phyloP scores from a whole-genome alignment of 768 basidiomycete species.

The Trametes cubensis region DNA sequence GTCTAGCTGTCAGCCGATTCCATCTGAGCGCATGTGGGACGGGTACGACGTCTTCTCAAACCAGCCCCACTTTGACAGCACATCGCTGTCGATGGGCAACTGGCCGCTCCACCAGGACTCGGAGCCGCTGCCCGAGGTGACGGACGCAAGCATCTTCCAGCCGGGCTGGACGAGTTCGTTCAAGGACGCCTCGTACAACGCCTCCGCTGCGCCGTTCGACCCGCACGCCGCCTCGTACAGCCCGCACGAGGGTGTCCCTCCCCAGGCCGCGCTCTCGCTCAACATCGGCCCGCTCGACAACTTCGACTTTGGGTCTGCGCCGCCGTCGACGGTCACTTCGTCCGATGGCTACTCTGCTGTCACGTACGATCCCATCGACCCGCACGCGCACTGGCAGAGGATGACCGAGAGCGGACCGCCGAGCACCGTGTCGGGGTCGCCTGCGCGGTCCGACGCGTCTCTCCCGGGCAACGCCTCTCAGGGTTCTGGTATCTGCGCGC shows the following conservation, averaged over 20 bases:
- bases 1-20: conserved; percentile 49
- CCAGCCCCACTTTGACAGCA: conserved; percentile 15
- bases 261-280: conserved; percentile 13
- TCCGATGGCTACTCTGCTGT: conserved; percentile 14
- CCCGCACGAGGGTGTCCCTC: conserved; percentile 8
- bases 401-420: conserved; percentile 19
- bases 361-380: conserved; percentile 17
- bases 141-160: conserved; percentile 27
- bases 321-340: conserved; percentile 6
- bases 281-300: conserved; percentile 25
- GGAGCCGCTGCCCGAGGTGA: conserved; percentile 49
- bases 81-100: conserved; percentile 11
- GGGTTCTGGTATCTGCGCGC: conserved; percentile 18
- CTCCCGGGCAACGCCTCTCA: conserved; percentile 7
- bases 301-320: conserved; percentile 17
- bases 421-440: conserved; percentile 22
- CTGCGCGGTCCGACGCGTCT: conserved; percentile 20
- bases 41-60: conserved; percentile 11
- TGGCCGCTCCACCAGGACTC: conserved; percentile 45
- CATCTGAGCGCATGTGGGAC: conserved; percentile 39
- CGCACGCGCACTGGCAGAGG: conserved; percentile 17
- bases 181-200: conserved; percentile 12
- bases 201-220: neutral
- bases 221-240: conserved; percentile 6
- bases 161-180: conserved; percentile 25